These are phyloP conservation scores for Rhododendron ovatum DNA, from an alignment of 148 eudicot genomes.

Conservation along the genomic window DNA sequence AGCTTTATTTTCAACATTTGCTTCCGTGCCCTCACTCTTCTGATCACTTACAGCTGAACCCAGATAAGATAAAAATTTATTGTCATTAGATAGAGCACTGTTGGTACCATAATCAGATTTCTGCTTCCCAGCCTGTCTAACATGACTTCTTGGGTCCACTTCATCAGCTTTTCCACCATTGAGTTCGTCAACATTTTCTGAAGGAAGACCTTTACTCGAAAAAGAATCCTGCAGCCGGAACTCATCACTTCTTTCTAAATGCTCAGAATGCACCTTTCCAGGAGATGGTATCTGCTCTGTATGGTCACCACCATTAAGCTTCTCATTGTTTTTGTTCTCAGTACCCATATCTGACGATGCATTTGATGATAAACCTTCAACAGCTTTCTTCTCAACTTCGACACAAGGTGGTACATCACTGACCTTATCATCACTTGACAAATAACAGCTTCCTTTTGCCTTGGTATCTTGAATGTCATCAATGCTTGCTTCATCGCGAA, in stretches of 20 bases:
- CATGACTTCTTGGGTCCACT: conserved; percentile 14
- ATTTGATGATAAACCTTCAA: conserved; percentile 9
- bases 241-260: conserved; percentile 12
- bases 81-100: conserved; percentile 2
- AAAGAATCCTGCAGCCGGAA: conserved; percentile 16
- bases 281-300: conserved; percentile 20
- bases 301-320: background rate
- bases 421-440: conserved; percentile 19
- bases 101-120: conserved; percentile 15
- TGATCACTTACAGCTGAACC: conserved; percentile 12
- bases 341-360: conserved; percentile 14
- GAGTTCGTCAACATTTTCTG: conserved; percentile 15
- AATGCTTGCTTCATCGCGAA: conserved; percentile 14
- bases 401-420: conserved; percentile 13
- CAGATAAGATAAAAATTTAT: conserved; percentile 15
- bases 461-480: conserved; percentile 19
- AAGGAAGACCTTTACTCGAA: conserved; percentile 10
- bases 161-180: conserved; percentile 17
- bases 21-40: conserved; percentile 19
- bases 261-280: conserved; percentile 14
- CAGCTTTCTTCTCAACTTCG: conserved; percentile 21
- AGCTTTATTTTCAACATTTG: conserved; percentile 23
- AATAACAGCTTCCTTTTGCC: conserved; percentile 9
- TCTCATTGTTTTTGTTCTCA: conserved; percentile 9
- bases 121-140: conserved; percentile 5